Percentiles rank a stretch among this genome's conserved stretches.
Conservation (phyloP, 1,139 yeast genomes). For the Hyphopichia fennica region DNA sequence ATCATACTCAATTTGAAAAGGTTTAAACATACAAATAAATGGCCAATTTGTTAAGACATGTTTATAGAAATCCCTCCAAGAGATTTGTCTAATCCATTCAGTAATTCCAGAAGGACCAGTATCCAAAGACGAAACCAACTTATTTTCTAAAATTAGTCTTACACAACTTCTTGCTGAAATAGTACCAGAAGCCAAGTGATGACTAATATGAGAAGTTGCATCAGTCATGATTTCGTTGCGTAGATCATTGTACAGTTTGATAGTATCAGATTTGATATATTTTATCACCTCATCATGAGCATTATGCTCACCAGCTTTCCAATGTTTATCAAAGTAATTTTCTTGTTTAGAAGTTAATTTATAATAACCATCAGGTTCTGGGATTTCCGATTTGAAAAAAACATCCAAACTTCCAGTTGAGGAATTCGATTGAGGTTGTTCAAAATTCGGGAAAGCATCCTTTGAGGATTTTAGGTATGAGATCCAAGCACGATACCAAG, state of each 20-base stretch:
- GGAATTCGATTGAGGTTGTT: neutral
- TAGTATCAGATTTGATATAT: slow-evolving; percentile 27
- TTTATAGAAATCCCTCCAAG: slow-evolving; percentile 59
- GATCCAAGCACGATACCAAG: slow-evolving; percentile 53
- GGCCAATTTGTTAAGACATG: slow-evolving; percentile 53
- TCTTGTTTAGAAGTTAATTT: slow-evolving; percentile 1
- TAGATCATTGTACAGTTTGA: slow-evolving; percentile 27
- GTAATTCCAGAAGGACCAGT: slow-evolving; percentile 30
- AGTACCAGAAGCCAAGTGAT: slow-evolving; percentile 47
- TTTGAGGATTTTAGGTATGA: slow-evolving; percentile 14
- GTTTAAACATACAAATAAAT: slow-evolving; percentile 48
- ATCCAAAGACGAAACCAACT: slow-evolving; percentile 21
- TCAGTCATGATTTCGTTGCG: slow-evolving; percentile 27
- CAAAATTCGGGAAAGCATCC: slow-evolving; percentile 1
- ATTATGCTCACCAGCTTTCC: slow-evolving; percentile 38
- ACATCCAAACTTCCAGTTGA: slow-evolving; percentile 3
- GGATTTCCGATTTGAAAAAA: slow-evolving; percentile 9
- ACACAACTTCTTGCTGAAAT: slow-evolving; percentile 43
- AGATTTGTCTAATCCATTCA: slow-evolving; percentile 52
- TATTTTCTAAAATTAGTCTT: slow-evolving; percentile 20
- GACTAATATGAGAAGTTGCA: slow-evolving; percentile 44
- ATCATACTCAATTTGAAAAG: slow-evolving; percentile 43
- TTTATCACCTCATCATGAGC: slow-evolving; percentile 29
- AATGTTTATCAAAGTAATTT: slow-evolving; percentile 18
- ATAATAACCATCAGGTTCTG: neutral